Evolutionary conservation across 352 stramenopile species (phyloP).

Genomic region (Phytophthora multivora): DNA sequence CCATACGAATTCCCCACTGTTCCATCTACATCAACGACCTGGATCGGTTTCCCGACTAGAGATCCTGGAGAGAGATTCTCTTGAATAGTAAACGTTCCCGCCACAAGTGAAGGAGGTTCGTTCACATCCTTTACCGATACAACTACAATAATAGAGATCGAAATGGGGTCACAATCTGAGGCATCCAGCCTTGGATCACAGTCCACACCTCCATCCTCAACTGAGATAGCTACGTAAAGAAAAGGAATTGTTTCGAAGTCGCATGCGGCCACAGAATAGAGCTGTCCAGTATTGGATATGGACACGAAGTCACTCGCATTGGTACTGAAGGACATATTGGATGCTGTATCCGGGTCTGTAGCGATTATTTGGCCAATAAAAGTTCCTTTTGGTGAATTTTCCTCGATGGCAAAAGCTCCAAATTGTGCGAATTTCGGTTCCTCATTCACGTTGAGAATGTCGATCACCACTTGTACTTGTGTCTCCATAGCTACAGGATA

Average conservation of each 20-base stretch:
- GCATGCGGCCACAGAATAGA: constrained; percentile 28
- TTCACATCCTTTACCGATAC: constrained; percentile 49
- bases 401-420: constrained; percentile 35
- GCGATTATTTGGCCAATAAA: constrained; percentile 45
- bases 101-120: constrained; percentile 41
- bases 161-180: constrained; percentile 17
- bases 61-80: constrained; percentile 54
- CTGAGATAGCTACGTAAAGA: constrained; percentile 37
- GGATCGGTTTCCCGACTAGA: constrained; percentile 47
- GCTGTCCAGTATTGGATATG: constrained; percentile 22
- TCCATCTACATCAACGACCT: constrained; percentile 50
- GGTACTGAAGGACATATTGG: constrained; percentile 30
- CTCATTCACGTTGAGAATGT: constrained; percentile 60
- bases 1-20: constrained; percentile 25
- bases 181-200: constrained; percentile 22
- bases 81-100: constrained; percentile 25
- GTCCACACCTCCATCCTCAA: constrained; percentile 42
- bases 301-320: constrained; percentile 41
- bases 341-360: constrained; percentile 43
- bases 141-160: neutral
- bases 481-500: constrained; percentile 42
- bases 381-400: constrained; percentile 39
- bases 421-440: constrained; percentile 38
- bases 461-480: constrained; percentile 33
- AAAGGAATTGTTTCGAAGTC: constrained; percentile 44